Conservation (phyloP, 371 early-diverging fungal species). For the Lichtheimia hyalospora region DNA sequence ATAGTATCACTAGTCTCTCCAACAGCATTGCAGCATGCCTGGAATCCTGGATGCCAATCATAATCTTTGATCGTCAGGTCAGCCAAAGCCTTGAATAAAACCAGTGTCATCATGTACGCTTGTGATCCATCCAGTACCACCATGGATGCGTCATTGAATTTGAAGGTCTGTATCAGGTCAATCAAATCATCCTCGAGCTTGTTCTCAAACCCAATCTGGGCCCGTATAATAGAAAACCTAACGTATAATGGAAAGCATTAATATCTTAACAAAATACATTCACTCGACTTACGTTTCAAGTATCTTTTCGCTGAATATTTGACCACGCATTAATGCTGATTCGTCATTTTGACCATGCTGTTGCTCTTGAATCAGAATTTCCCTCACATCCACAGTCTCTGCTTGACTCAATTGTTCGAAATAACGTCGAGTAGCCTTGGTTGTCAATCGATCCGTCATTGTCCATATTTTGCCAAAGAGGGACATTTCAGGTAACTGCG, state of each 20-base stretch:
- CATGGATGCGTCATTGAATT: conserved; percentile 39
- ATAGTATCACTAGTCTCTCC: conserved; percentile 37
- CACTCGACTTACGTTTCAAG: conserved; percentile 44
- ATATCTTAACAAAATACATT: background rate
- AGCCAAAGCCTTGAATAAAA: conserved; percentile 40
- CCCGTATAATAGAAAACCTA: conserved; percentile 36
- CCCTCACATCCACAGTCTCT: conserved; percentile 5
- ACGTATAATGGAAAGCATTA: background rate
- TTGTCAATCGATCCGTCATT: conserved; percentile 47
- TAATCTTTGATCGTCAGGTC: conserved; percentile 13
- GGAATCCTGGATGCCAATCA: conserved; percentile 27
- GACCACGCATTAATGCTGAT: conserved; percentile 28
- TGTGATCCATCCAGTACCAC: conserved; percentile 41
- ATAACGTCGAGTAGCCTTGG: conserved; percentile 37
- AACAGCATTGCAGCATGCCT: conserved; percentile 32
- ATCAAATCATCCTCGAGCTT: conserved; percentile 46
- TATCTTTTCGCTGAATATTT: conserved; percentile 52
- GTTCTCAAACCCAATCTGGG: conserved; percentile 30
- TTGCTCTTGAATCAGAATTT: conserved; percentile 15
- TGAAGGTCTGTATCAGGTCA: conserved; percentile 47
- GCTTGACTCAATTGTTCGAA: conserved; percentile 23
- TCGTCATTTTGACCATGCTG: conserved; percentile 26
- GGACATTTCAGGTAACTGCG: conserved; percentile 36
- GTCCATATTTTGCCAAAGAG: conserved; percentile 59
- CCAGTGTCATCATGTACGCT: conserved; percentile 48